Conservation (phyloP, 2,329 filamentous ascomycete species). For the Aaosphaeria arxii region DNA sequence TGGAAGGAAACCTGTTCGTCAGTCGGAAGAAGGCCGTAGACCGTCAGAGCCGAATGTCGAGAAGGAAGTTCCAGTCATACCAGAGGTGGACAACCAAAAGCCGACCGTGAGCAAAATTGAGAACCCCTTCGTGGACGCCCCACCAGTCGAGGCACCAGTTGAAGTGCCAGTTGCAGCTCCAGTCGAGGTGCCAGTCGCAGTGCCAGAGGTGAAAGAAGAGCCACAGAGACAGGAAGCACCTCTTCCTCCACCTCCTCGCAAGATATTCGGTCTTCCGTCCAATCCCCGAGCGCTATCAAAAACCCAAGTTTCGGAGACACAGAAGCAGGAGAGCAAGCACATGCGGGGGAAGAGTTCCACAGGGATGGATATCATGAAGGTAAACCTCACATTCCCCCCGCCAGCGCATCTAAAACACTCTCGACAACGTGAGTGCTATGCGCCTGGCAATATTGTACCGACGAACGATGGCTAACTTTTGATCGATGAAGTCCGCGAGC, state of each 20-base stretch:
- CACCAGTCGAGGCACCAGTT: conserved; percentile 31
- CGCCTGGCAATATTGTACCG: neutral
- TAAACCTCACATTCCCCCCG: conserved; percentile 17
- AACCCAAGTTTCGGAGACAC: conserved; percentile 4
- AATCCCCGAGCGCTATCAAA: conserved; percentile 21
- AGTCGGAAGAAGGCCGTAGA: neutral
- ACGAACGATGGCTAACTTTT: neutral
- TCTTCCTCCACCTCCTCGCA: conserved; percentile 15
- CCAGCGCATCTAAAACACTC: conserved; percentile 8
- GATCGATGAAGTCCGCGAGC: neutral
- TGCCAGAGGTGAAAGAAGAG: conserved; percentile 2
- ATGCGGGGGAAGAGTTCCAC: conserved; percentile 36
- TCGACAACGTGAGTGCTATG: conserved; percentile 3
- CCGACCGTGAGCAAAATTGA: neutral
- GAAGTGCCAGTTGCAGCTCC: conserved; percentile 10
- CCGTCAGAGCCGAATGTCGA: neutral
- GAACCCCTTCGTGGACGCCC: neutral
- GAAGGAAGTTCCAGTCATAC: neutral
- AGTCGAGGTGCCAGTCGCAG: conserved; percentile 24
- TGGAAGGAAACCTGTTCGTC: conserved; percentile 8
- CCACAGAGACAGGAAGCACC: neutral
- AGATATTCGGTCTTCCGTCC: conserved; percentile 26
- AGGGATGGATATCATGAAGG: conserved; percentile 35
- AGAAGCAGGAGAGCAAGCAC: conserved; percentile 18
- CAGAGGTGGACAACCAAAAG: neutral